A percentile compares a stretch with the other conserved stretches of the same genome.
phyloP scores from a whole-genome alignment of 2,329 filamentous ascomycete genomes.

The Blastomyces gilchristii region DNA sequence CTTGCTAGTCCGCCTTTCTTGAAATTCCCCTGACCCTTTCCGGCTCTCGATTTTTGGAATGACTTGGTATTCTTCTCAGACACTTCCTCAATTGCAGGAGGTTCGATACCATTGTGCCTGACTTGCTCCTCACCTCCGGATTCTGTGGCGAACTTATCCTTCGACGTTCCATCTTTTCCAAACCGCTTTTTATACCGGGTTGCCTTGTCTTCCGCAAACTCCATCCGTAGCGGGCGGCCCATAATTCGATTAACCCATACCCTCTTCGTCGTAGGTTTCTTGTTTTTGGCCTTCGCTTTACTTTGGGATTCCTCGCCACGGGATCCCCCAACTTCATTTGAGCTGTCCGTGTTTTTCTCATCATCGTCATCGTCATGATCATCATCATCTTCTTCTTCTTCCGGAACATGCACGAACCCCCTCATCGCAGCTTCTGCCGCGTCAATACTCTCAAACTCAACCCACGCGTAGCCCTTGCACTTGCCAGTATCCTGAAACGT shows the following conservation, averaged over 20 bases:
- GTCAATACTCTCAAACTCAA: slow-evolving; percentile 73
- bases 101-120: slow-evolving; percentile 11
- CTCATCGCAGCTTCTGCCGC: slow-evolving; percentile 66
- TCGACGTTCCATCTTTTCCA: slow-evolving; percentile 54
- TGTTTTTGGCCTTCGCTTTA: slow-evolving; percentile 35
- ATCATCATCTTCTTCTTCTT: slow-evolving; percentile 45
- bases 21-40: slow-evolving; percentile 19
- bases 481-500: slow-evolving; percentile 96
- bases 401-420: slow-evolving; percentile 62
- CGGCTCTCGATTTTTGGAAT: slow-evolving; percentile 18
- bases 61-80: slow-evolving; percentile 12
- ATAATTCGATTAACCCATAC: slow-evolving; percentile 81
- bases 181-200: slow-evolving; percentile 89
- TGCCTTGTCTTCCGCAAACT: slow-evolving; percentile 87
- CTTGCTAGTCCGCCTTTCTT: slow-evolving; percentile 19
- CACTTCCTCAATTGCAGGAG: slow-evolving; percentile 13
- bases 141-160: slow-evolving; percentile 27
- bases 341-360: slow-evolving; percentile 22
- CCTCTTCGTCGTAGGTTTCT: slow-evolving; percentile 47
- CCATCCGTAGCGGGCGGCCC: slow-evolving; percentile 72
- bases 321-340: slow-evolving; percentile 19
- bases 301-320: slow-evolving; percentile 25
- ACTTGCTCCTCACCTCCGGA: slow-evolving; percentile 19
- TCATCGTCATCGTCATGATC: slow-evolving; percentile 35
- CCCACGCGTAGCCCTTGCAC: slow-evolving; percentile 95